Base-by-base conservation (phyloP, 345 rosid genomes). In the Sapria himalayana region DNA sequence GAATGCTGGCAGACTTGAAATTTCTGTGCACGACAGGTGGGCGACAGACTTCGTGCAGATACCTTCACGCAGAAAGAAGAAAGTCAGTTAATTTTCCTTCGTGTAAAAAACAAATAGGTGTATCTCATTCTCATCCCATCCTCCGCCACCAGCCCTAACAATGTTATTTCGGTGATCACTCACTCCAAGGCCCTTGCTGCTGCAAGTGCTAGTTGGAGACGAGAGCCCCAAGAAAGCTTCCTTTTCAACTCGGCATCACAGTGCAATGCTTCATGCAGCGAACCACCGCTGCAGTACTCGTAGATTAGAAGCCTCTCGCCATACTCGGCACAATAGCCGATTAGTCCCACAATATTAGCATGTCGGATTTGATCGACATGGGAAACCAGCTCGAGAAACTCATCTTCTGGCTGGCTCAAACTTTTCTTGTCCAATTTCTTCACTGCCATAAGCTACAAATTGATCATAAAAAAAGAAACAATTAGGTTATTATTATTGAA, bases 291-390 rank as follows among this genome's bases (percentile, higher is more conserved):
- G 62, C 89, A 91, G 38, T 84, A 84, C 62, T 91, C 93, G 19
- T 67, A 80, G 43, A 84, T 65, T 49, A 91, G 63, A 62, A 91
- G 95, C 66, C 81, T 77, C 62, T 91, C 77, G 19, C 69, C 81
- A 48, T 84, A 92, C 74, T 84, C 99, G 22, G 93, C 79, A 64
- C 95, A 91, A 64, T 74, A 91, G 29, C 99, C 99, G 70, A 70
- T 69, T 39, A 91, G 81, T 50, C 71, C 85, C 18, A 75, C 93
- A 29, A 91, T 67, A 52, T 84, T 74, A 24, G 84, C 84, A 36
- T 91, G 93, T 47, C 84, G 75, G 38, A 91, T 74, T 48, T 57
- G 58, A 57, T 91, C 93, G 44, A 91, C 54, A 55, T 61, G 62
- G 63, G 79, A 72, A 35, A 91, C 92, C 43, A 91, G 59, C 46